Conservation (phyloP, 139 green algal species). For the Chlorella vulgaris region DNA sequence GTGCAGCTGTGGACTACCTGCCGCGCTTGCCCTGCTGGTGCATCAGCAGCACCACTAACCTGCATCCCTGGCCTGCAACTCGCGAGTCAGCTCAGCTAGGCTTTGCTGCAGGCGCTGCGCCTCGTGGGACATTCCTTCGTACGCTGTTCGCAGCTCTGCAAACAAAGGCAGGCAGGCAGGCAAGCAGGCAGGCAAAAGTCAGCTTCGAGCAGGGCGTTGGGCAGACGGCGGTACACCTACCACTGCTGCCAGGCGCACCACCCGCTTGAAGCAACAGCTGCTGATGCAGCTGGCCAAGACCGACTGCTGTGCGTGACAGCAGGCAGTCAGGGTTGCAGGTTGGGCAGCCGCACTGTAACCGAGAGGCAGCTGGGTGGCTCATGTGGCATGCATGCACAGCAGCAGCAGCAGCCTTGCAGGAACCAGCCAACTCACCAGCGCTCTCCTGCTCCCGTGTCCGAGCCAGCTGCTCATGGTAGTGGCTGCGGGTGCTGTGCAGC, state of each 20-base stretch:
- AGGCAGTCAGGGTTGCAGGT: no score
- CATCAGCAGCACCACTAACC: background rate
- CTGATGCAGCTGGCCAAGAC: no score
- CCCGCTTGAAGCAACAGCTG: no score
- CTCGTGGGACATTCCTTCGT: constrained; percentile 64
- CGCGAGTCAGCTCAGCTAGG: constrained; percentile 25
- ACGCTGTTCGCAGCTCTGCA: constrained; percentile 57
- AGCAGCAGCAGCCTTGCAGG: background rate
- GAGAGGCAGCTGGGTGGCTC: no score
- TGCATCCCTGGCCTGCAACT: constrained; percentile 23
- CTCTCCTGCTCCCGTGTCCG: constrained; percentile 59
- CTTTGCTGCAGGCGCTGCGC: constrained; percentile 56
- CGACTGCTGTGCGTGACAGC: no score
- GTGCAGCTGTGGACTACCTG: no score
- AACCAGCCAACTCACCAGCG: constrained; percentile 11
- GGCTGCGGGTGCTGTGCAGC: background rate
- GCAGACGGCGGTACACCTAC: no score
- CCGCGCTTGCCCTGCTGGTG: no score
- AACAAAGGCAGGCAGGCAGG: background rate
- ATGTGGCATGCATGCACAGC: background rate
- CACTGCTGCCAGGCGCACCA: no score
- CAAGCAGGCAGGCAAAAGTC: background rate
- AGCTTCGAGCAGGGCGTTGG: no score
- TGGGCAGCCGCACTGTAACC: no score
- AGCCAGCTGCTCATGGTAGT: constrained; percentile 41